Evolutionary conservation across 1,284 basidiomycete genomes (phyloP), one percentile per base, ranked within the genome.

Genomic region (Cryptococcus sp.): DNA sequence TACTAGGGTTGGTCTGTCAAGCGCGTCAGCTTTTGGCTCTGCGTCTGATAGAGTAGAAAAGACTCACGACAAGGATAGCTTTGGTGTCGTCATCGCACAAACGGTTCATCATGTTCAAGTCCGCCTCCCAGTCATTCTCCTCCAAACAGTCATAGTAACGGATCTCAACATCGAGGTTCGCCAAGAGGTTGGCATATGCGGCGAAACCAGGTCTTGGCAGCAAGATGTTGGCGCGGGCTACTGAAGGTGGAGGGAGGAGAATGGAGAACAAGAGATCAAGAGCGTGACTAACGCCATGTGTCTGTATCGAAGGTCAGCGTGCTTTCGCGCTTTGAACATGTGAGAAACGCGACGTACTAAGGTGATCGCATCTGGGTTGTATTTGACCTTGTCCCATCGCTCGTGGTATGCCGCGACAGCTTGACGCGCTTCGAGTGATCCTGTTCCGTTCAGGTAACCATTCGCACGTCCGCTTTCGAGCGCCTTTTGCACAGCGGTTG

Each of bases 131-230:
- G 20, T 68, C 66, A 17, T 64, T 58, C 49, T 76, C 74, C 40
- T 73, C 70, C 0, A 76, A 49, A 19, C 74, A 72, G 43, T 75
- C 64, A 64, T 79, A 79, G 64, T 72, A 72, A 37, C 76, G 63
- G 40, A 76, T 64, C 52, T 76, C 70, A 38, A 65, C 66, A 19
- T 63, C 63, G 1, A 74, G 50, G 38, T 66, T 64, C n/a, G 68
- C 63, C 7, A 74, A 61, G 43, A 77, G 61, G 15, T 73, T 70
- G 46, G 73, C 67, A 62, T 79, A 79, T 22, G 73, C 72, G 10
- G 73, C 70, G 62, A 79, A 79, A 13, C 76, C 73, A 1, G 77
- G 77, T 16, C 64, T 58, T 11, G 77, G 75, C 8, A 78, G 58
- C 44, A 79, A 62, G 45, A 79, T 67, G 61, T 78, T 79, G 46